phyloP scores from a whole-genome alignment of 257 asterid species.

The Capsicum chinense region DNA sequence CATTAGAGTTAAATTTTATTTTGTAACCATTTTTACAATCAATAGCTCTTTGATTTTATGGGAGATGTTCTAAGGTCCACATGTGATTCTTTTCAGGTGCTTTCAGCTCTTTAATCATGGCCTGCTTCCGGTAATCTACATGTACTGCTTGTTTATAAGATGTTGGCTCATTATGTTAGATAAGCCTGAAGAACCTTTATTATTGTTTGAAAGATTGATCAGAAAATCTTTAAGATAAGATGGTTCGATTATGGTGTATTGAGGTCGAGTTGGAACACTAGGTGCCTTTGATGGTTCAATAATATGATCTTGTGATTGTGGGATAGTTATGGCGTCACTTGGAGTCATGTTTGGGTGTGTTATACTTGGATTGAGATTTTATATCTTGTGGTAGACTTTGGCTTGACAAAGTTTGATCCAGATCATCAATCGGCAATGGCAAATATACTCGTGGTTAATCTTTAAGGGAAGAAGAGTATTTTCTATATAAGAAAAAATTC shows the following conservation, averaged over 20 bases:
- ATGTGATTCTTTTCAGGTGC: neutral
- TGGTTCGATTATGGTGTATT: neutral
- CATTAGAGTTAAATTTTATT: neutral
- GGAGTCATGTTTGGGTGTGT: neutral
- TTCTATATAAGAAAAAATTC: neutral
- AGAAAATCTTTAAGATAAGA: neutral
- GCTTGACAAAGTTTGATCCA: neutral
- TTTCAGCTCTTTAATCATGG: too few species aligned
- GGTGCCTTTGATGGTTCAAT: neutral
- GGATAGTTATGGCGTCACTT: neutral
- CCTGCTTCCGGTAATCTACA: too few species aligned
- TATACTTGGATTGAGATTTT: neutral
- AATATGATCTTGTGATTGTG: neutral
- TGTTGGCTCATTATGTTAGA: neutral
- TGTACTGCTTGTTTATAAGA: too few species aligned
- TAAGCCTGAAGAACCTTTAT: neutral
- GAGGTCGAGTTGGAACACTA: neutral
- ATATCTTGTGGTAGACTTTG: neutral
- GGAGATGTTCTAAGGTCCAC: neutral
- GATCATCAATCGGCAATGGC: neutral
- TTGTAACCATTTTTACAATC: too few species aligned
- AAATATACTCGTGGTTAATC: neutral
- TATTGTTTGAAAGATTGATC: neutral
- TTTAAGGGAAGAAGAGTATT: neutral
- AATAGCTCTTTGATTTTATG: too few species aligned